Percentiles rank a stretch among this genome's conserved stretches.
Evolutionary conservation across 139 green algal genomes (phyloP).

Genomic region (Volvox africanus): DNA sequence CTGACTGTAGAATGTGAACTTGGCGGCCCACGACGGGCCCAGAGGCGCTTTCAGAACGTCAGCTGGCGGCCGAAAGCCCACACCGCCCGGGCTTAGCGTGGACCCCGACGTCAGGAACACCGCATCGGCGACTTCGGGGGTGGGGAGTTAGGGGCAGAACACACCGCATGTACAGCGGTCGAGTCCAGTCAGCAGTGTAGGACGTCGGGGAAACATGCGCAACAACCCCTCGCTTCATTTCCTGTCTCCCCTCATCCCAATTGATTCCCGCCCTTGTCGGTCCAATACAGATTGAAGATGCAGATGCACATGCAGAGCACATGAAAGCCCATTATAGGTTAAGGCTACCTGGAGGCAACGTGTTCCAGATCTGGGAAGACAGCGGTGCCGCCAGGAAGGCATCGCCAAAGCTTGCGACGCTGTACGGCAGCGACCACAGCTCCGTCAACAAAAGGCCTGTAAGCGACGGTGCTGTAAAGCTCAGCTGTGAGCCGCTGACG

Average conservation of each 20-base stretch:
- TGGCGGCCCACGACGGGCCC: background rate
- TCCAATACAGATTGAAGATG: too few species aligned
- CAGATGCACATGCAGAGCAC: too few species aligned
- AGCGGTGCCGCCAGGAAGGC: too few species aligned
- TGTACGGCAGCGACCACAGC: background rate
- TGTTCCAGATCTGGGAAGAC: too few species aligned
- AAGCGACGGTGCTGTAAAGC: background rate
- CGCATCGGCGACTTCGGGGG: background rate
- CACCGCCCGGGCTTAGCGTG: background rate
- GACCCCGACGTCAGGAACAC: background rate
- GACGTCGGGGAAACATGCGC: too few species aligned
- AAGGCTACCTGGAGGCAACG: too few species aligned
- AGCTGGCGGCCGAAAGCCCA: background rate
- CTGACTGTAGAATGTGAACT: slow-evolving; percentile 5
- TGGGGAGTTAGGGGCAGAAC: background rate
- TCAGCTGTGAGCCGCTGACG: background rate
- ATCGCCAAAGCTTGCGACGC: too few species aligned
- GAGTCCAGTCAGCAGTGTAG: too few species aligned
- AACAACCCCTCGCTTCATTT: too few species aligned
- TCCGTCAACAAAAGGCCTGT: background rate
- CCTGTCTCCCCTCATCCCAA: too few species aligned
- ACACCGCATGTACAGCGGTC: background rate
- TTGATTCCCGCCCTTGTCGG: too few species aligned
- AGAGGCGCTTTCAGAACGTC: background rate
- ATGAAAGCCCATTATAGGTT: too few species aligned